Base-by-base conservation (phyloP, 371 early-diverging fungal species). In the Mucor circinelloides region DNA sequence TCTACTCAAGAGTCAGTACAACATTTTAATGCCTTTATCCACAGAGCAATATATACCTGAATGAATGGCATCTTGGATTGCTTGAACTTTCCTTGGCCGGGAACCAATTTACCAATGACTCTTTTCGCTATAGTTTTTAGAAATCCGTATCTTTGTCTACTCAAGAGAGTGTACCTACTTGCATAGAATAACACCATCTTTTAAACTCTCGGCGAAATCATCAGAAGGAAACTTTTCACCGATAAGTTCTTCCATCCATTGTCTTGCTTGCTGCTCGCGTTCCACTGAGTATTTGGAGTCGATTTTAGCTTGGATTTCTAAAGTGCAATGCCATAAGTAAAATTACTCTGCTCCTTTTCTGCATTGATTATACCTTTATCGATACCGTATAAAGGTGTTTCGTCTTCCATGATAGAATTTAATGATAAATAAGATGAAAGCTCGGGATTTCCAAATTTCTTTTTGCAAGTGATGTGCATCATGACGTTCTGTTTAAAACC, bases 181-280 rank as follows among this genome's bases (percentile, higher is more conserved):
- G 91, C 92, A 91, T 10, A 97, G 84, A 34, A 94, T 76, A 23
- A 91, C 89, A 30, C 97, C 97, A 64, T 94, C 94, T 76, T 92
- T 91, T 30, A 93, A 79, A 10, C 86, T 82, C 38, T 87, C 87
- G 17, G 91, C 87, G 60, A 93, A 90, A 58, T 85, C 82, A 7
- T 78, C 71, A 23, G 63, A 74, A 10, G 85, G 79, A 32, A 81
- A 66, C 10, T 83, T 68, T 66, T 87, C 86, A 2, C 81, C 89
- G 34, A 89, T 73, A 2, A 90, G 72, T 6, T 69, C 63, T 68
- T 90, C 91, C 48, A 94, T 88, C 90, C 89, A 93, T 34, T 71
- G 70, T 13, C 83, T 80, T 27, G 86, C 90, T 80, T 87, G 68
- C 25, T 68, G 77, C 63, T 89, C 89, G n/a, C 83, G 78, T 64